Base-by-base conservation (phyloP, 2,329 filamentous ascomycete genomes). In the Hymenoscyphus fraxineus region DNA sequence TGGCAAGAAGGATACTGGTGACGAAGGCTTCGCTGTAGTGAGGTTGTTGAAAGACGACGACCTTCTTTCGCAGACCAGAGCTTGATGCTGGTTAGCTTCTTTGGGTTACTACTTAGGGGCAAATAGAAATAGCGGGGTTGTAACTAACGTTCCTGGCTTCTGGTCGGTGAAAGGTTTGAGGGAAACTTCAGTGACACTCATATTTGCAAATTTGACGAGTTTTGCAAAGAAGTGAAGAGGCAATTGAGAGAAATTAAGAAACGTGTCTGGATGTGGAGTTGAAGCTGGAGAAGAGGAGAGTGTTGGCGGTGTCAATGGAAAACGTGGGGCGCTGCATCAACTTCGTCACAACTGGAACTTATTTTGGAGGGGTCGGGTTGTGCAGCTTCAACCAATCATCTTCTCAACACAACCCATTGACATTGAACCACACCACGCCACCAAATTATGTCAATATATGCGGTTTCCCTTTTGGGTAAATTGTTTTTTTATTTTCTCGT, bases 21-120 rank as follows among this genome's bases (percentile, higher is more conserved):
- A 99, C 86, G 78, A 99, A 99, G 61, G 94, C 88, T 81, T 99
- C 95, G 79, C 92, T 93, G 85, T 99, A 99, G 81, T 99, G 86
- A 66, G 88, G 84, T 80, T 97, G 84, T 80, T 99, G 92, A 84
- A 99, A 99, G 77, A 97, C 91, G 76, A 92, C 93, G 81, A 98
- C 95, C 87, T 96, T 98, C 82, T 99, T 99, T 70, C 95, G 93
- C 79, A 99, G 92, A 79, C 95, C 95, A 71, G 95, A 99, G 72
- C 94, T 98, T 64, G 60, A 44, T 66, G 67, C 65, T 63, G 64
- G 68, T 70, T 76, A 75, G 71, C 68, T 71, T 68, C 13, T 2
- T 55, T 39, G n/a, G 61, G 54, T 63, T 69, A 69, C 65, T 67
- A 67, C n/a, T n/a, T n/a, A n/a, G 65, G 65, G 72, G 69, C 39